Percentiles rank a stretch among this genome's conserved stretches.
phyloP scores from a whole-genome alignment of 2,329 filamentous ascomycete genomes.

The Fusarium sp. region DNA sequence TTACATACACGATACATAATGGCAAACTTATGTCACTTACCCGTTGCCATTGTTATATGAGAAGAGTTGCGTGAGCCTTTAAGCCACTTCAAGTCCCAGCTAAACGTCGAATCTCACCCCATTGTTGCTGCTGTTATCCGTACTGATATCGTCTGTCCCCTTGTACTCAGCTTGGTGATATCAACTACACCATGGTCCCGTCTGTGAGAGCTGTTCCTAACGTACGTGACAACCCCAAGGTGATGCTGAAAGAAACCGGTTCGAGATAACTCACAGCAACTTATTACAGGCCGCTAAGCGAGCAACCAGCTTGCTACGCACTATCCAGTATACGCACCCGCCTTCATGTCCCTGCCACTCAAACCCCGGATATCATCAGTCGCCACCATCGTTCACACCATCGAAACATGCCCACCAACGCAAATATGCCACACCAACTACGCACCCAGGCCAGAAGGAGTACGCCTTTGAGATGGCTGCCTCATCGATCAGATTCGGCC shows the following conservation, averaged over 20 bases:
- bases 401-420: constrained; percentile 59
- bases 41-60: constrained; percentile 27
- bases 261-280: constrained; percentile 6
- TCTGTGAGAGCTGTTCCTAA: constrained; percentile 55
- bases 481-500: constrained; percentile 93
- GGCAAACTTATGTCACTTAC: constrained; percentile 12
- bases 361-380: constrained; percentile 85
- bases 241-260: constrained; percentile 1
- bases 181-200: constrained; percentile 47
- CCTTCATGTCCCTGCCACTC: constrained; percentile 93
- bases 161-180: constrained; percentile 13
- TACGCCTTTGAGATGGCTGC: constrained; percentile 99
- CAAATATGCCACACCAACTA: constrained; percentile 80
- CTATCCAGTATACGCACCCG: constrained; percentile 92
- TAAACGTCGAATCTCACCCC: neutral
- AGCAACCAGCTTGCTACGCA: constrained; percentile 82
- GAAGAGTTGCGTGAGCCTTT: constrained; percentile 8
- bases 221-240: constrained; percentile 46
- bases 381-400: constrained; percentile 70
- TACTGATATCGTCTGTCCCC: neutral
- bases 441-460: constrained; percentile 79
- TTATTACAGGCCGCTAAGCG: constrained; percentile 69
- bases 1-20: constrained; percentile 27
- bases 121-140: constrained; percentile 1
- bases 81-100: constrained; percentile 12